Evolutionary conservation across 208 protist genomes (phyloP).

Genomic region (Phytomonas sp.): DNA sequence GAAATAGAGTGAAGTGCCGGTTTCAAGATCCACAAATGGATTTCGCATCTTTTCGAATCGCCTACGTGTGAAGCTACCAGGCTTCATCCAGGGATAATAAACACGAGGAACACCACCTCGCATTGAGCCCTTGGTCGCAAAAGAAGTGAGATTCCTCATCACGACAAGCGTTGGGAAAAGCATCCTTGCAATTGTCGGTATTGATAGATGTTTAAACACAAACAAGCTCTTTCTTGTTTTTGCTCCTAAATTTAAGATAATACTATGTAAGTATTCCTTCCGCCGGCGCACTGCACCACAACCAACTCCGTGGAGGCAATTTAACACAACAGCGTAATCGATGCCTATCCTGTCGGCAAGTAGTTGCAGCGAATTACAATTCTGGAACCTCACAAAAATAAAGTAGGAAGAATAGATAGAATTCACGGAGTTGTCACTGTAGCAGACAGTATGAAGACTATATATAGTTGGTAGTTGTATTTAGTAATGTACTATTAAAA

Average conservation of each 20-base stretch:
- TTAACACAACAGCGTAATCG: background rate
- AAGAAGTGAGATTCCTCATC: conserved; percentile 82
- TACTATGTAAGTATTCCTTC: background rate
- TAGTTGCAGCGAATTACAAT: background rate
- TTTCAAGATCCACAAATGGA: conserved; percentile 90
- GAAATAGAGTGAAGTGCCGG: conserved; percentile 88
- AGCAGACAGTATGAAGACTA: background rate
- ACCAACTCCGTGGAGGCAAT: background rate
- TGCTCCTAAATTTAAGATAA: conserved; percentile 3
- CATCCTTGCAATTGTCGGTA: conserved; percentile 24
- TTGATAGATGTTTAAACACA: background rate
- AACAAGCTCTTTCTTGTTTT: background rate
- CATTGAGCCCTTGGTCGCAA: conserved; percentile 86
- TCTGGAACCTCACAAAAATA: background rate
- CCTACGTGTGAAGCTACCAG: conserved; percentile 81
- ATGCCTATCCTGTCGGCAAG: background rate
- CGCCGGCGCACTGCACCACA: background rate
- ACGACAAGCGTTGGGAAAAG: conserved; percentile 26
- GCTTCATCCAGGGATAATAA: conserved; percentile 91
- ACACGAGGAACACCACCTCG: conserved; percentile 88
- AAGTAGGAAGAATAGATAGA: background rate
- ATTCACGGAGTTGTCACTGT: background rate
- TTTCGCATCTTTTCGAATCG: conserved; percentile 93
- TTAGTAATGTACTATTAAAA: background rate
- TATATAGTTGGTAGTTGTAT: background rate